phyloP scores from a whole-genome alignment of 768 basidiomycete species.

The Amylocystis lapponica region DNA sequence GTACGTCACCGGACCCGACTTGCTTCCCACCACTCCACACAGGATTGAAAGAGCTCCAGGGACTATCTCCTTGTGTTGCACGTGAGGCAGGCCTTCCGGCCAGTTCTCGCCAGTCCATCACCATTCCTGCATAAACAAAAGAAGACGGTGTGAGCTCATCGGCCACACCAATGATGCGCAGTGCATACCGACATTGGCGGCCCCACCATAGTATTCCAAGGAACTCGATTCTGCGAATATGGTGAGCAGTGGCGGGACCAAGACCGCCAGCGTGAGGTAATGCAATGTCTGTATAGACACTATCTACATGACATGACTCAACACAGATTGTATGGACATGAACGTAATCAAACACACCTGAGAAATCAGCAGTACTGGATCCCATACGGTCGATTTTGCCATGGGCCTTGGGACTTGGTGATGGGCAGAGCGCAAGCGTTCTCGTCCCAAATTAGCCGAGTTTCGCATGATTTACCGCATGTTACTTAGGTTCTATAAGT shows the following conservation, averaged over 20 bases:
- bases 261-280: slow-evolving; percentile 81
- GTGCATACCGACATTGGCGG: slow-evolving; percentile 63
- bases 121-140: slow-evolving; percentile 49
- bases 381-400: slow-evolving; percentile 62
- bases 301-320: too few relatives aligned
- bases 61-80: slow-evolving; percentile 54
- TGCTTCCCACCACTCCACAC: slow-evolving; percentile 80
- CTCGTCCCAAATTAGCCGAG: too few relatives aligned
- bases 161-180: too few relatives aligned
- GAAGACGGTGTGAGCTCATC: background rate
- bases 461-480: too few relatives aligned
- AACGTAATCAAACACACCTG: slow-evolving; percentile 50
- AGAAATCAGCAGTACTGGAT: slow-evolving; percentile 81
- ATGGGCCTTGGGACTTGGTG: slow-evolving; percentile 25
- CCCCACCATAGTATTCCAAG: slow-evolving; percentile 69
- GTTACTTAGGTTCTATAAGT: too few relatives aligned
- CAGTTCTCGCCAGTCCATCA: slow-evolving; percentile 99
- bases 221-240: slow-evolving; percentile 70
- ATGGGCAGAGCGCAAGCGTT: too few relatives aligned
- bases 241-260: slow-evolving; percentile 74
- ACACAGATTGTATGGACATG: too few relatives aligned
- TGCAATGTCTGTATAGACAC: slow-evolving; percentile 90
- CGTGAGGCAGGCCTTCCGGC: slow-evolving; percentile 76
- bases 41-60: slow-evolving; percentile 63
- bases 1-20: slow-evolving; percentile 54